These are phyloP conservation scores for Persicaria maculosa DNA, from an alignment of 148 eudicot species.

Conservation along the genomic window DNA sequence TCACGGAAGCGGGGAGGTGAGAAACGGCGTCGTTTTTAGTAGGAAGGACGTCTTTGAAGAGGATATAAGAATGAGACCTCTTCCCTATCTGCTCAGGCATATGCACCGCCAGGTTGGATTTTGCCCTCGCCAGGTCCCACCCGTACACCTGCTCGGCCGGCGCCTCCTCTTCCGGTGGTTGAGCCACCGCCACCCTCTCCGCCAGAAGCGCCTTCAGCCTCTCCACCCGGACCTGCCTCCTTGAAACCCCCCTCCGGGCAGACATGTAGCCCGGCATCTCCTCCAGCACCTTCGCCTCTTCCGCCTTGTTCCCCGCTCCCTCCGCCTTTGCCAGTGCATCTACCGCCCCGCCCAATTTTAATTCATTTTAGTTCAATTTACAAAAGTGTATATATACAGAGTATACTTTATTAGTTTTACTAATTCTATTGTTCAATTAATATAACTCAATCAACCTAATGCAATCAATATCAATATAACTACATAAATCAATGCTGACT, in stretches of 20 bases:
- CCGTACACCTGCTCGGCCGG: neutral
- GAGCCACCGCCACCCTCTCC: neutral
- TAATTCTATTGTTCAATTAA: too few relatives aligned
- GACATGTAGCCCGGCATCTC: conserved; percentile 7
- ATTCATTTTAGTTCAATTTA: neutral
- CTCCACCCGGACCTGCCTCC: conserved; percentile 1
- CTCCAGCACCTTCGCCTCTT: conserved; percentile 1
- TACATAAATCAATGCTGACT: too few relatives aligned
- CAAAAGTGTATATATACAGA: neutral
- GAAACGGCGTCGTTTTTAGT: neutral
- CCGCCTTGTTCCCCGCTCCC: conserved; percentile 5
- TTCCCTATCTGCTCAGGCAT: conserved; percentile 12
- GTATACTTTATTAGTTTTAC: too few relatives aligned
- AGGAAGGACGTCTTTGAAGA: conserved; percentile 12
- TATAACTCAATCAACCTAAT: too few relatives aligned
- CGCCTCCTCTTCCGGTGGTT: neutral
- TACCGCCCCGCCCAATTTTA: neutral
- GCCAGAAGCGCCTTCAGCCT: conserved; percentile 8
- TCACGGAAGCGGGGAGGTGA: neutral
- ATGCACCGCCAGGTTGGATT: neutral
- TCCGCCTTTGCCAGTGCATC: conserved; percentile 1
- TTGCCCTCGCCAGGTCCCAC: neutral
- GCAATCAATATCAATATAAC: too few relatives aligned
- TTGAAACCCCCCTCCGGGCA: neutral
- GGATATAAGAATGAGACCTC: conserved; percentile 15